Percentiles rank a stretch among this genome's conserved stretches.
Conservation (phyloP, 1,139 yeast genomes). For the Saccharomycopsis hybrid region DNA sequence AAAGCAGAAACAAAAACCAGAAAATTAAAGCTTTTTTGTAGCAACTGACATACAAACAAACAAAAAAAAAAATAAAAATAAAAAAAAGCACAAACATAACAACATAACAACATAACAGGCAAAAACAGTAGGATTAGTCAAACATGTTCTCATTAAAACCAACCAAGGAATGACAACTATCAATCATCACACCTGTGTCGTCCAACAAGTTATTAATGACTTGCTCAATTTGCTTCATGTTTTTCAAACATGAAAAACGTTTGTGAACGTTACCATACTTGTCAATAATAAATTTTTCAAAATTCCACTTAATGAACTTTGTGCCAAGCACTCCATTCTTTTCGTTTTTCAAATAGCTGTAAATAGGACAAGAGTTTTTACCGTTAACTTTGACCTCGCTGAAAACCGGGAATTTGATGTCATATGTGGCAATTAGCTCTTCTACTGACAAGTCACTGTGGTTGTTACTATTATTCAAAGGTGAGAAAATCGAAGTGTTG, state of each 20-base stretch:
- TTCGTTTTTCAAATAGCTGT: conserved; percentile 56
- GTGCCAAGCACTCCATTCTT: conserved; percentile 59
- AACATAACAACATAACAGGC: too few species aligned
- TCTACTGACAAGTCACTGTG: not conserved
- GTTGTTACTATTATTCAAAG: not conserved
- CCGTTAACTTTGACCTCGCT: conserved; percentile 84
- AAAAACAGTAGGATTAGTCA: not conserved
- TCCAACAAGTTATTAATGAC: conserved; percentile 37
- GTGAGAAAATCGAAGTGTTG: not conserved
- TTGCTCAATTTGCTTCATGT: conserved; percentile 26
- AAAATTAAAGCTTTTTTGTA: too few species aligned
- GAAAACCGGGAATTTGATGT: conserved; percentile 56
- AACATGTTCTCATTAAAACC: conserved; percentile 17
- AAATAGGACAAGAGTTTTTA: conserved; percentile 62
- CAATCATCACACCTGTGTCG: conserved; percentile 26
- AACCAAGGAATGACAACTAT: conserved; percentile 7
- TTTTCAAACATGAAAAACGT: conserved; percentile 49
- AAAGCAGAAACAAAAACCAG: too few species aligned
- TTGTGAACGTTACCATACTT: conserved; percentile 56
- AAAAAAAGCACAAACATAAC: too few species aligned
- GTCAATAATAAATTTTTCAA: conserved; percentile 75
- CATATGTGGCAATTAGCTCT: conserved; percentile 3
- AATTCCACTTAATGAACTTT: conserved; percentile 78
- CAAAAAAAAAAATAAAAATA: too few species aligned
- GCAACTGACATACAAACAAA: too few species aligned